Percentiles rank a stretch among this genome's conserved stretches.
Conservation (phyloP, 768 basidiomycete genomes). For the Mycena belliarum region DNA sequence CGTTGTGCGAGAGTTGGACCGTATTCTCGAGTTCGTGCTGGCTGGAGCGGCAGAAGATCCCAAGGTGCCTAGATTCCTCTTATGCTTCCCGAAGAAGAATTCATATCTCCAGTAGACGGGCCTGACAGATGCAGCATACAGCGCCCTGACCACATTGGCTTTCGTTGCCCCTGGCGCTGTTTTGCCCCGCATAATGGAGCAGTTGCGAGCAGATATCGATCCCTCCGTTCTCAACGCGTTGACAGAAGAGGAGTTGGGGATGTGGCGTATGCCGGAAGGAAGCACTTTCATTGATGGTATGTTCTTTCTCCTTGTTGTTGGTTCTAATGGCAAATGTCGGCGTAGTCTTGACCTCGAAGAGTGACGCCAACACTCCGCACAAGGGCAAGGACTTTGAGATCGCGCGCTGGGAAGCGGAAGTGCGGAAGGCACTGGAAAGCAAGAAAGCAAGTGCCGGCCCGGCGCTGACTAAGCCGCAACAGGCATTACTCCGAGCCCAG, state of each 20-base stretch:
- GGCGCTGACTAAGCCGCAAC: conserved; percentile 80
- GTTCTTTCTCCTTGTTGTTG: not conserved
- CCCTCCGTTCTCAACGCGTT: conserved; percentile 57
- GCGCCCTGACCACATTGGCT: conserved; percentile 71
- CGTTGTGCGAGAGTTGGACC: conserved; percentile 50
- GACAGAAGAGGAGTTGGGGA: conserved; percentile 72
- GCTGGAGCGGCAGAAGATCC: conserved; percentile 44
- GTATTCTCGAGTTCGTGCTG: conserved; percentile 50
- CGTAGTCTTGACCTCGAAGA: conserved; percentile 64
- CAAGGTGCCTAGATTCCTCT: conserved; percentile 41
- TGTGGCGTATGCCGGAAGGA: conserved; percentile 91
- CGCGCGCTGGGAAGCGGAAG: conserved; percentile 93
- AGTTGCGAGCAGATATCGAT: conserved; percentile 67
- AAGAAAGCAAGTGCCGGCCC: conserved; percentile 54
- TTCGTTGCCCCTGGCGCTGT: conserved; percentile 76
- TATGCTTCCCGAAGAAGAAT: not conserved
- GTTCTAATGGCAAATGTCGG: not conserved
- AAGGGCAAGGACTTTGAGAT: conserved; percentile 91
- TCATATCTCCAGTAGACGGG: conserved; percentile 35
- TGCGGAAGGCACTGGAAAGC: conserved; percentile 79
- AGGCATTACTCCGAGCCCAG: conserved; percentile 81
- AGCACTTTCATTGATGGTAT: conserved; percentile 18
- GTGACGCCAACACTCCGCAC: conserved; percentile 44
- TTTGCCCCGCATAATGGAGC: conserved; percentile 70
- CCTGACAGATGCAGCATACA: conserved; percentile 69